These are phyloP conservation scores for Hypoxylon sp. DNA, from an alignment of 2,329 filamentous ascomycete genomes.

Conservation along the genomic window DNA sequence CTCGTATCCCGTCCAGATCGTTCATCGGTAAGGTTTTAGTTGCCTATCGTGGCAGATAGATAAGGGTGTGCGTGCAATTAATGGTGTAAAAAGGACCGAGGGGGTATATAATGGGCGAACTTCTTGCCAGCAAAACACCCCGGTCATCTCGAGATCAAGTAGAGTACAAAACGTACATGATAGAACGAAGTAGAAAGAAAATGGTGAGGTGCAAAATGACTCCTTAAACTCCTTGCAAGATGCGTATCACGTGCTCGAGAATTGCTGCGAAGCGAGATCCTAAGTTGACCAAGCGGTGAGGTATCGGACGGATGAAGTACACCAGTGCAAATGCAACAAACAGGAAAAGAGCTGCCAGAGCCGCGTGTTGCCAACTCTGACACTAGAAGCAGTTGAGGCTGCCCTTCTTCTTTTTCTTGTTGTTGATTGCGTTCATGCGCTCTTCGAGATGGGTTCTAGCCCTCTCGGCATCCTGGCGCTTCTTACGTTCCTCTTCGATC, in stretches of 20 bases:
- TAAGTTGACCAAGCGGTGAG: slow-evolving; percentile 13
- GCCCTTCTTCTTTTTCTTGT: slow-evolving; percentile 96
- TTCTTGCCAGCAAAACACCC: slow-evolving; percentile 9
- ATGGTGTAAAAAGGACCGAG: slow-evolving; percentile 24
- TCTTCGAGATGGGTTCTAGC: slow-evolving; percentile 90
- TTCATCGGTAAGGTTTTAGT: too few species aligned
- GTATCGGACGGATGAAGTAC: slow-evolving; percentile 11
- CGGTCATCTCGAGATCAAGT: slow-evolving; percentile 9
- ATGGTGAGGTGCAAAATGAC: too few species aligned
- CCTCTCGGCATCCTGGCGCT: slow-evolving; percentile 87
- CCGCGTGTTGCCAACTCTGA: slow-evolving; percentile 34
- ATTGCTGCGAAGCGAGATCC: slow-evolving; percentile 20
- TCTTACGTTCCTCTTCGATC: slow-evolving; percentile 95
- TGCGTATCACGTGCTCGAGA: slow-evolving; percentile 19
- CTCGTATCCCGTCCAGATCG: slow-evolving; percentile 44
- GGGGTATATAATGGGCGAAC: slow-evolving; percentile 22
- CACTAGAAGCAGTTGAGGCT: slow-evolving; percentile 95
- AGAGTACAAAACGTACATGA: too few species aligned
- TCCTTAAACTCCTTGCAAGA: slow-evolving; percentile 38
- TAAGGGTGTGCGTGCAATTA: slow-evolving; percentile 28
- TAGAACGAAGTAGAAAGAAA: slow-evolving; percentile 15
- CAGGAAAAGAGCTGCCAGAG: slow-evolving; percentile 28
- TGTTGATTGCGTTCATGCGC: slow-evolving; percentile 89
- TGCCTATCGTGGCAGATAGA: slow-evolving; percentile 33
- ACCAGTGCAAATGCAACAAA: slow-evolving; percentile 19